phyloP scores from a whole-genome alignment of 257 asterid species.

The Plantago elongata region DNA sequence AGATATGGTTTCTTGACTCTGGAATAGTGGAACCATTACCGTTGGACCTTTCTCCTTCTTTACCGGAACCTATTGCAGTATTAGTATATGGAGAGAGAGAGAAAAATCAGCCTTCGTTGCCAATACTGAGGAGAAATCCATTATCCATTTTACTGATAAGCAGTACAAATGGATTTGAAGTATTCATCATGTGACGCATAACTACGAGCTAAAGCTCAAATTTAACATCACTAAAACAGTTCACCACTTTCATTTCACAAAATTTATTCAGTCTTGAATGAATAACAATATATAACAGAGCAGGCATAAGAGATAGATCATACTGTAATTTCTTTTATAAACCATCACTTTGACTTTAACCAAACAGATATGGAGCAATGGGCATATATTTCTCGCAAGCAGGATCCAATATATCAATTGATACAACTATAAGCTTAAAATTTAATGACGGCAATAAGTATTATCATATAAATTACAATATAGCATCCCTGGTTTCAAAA shows the following conservation, averaged over 20 bases:
- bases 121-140: not conserved
- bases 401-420: conserved; percentile 2
- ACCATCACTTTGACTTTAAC: not conserved
- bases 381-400: not conserved
- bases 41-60: conserved; percentile 66
- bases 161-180: not conserved
- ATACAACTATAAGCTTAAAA: not conserved
- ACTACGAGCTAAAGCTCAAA: conserved; percentile 1
- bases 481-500: no score
- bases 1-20: conserved; percentile 50
- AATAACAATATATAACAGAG: no score
- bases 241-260: not conserved
- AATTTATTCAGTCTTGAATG: no score
- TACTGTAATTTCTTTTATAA: not conserved
- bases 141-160: not conserved
- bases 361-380: not conserved
- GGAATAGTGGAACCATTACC: conserved; percentile 50
- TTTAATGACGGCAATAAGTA: no score
- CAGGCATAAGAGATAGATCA: not conserved
- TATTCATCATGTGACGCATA: not conserved
- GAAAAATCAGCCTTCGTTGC: not conserved
- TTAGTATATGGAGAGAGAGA: not conserved
- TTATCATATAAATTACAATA: no score
- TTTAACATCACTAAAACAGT: conserved; percentile 4
- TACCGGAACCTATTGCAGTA: conserved; percentile 36